These are phyloP conservation scores for Gautieria morchelliformis DNA, from an alignment of 768 basidiomycete genomes.

Conservation along the genomic window DNA sequence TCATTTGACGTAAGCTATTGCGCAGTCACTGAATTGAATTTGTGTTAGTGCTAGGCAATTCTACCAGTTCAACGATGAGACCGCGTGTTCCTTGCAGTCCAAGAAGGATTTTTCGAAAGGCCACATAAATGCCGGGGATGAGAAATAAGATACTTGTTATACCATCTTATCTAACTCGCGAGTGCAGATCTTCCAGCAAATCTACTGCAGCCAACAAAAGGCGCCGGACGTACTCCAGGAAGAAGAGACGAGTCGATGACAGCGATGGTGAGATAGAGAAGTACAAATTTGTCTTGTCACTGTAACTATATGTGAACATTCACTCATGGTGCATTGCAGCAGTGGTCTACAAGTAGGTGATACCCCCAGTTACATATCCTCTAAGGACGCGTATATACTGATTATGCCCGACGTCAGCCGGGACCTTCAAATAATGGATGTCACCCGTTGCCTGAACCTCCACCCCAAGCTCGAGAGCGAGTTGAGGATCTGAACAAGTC, in stretches of 20 bases:
- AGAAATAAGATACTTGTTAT: background rate
- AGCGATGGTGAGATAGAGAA: slow-evolving; percentile 42
- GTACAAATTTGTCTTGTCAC: background rate
- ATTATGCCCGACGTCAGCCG: slow-evolving; percentile 51
- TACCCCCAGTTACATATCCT: slow-evolving; percentile 41
- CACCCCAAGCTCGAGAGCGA: slow-evolving; percentile 42
- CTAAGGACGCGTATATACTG: slow-evolving; percentile 92
- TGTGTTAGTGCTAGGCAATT: slow-evolving; percentile 51
- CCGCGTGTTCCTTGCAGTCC: slow-evolving; percentile 42
- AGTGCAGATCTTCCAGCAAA: slow-evolving; percentile 7
- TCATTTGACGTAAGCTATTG: slow-evolving; percentile 7
- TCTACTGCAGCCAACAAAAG: slow-evolving; percentile 23
- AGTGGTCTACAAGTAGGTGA: background rate
- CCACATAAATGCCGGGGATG: slow-evolving; percentile 22
- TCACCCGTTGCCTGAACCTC: slow-evolving; percentile 32
- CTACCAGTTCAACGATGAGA: slow-evolving; percentile 92
- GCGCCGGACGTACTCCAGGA: slow-evolving; percentile 33
- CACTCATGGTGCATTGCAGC: background rate
- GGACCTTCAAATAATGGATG: background rate
- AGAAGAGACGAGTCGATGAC: slow-evolving; percentile 45
- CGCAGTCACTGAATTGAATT: background rate
- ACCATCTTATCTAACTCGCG: too few species aligned
- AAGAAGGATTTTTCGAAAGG: background rate
- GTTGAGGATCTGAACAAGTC: slow-evolving; percentile 45
- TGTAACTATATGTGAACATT: background rate